These are phyloP conservation scores for Aspergillaceae sp. DNA, from an alignment of 2,329 filamentous ascomycete genomes.

Conservation along the genomic window DNA sequence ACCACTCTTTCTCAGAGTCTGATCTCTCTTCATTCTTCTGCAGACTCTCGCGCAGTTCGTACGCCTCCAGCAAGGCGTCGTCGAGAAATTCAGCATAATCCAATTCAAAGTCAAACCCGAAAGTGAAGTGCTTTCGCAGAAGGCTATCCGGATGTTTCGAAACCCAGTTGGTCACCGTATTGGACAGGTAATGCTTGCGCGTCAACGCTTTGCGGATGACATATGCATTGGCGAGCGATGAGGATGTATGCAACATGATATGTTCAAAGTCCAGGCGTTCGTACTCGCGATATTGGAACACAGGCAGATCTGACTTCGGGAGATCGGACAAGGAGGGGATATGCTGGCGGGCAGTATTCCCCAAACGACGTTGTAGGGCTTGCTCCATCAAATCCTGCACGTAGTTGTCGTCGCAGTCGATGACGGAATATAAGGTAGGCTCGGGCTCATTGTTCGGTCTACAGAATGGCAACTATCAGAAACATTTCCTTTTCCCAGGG, in stretches of 20 bases:
- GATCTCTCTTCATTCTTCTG: constrained; percentile 60
- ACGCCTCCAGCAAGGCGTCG: constrained; percentile 82
- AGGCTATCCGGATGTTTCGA: constrained; percentile 69
- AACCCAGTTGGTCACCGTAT: constrained; percentile 75
- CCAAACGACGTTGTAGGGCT: constrained; percentile 58
- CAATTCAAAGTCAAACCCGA: constrained; percentile 78
- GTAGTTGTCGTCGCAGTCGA: constrained; percentile 81
- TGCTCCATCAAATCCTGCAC: constrained; percentile 76
- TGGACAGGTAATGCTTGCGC: constrained; percentile 84
- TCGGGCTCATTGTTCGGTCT: constrained; percentile 30
- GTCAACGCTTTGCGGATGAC: constrained; percentile 94
- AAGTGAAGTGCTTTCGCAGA: constrained; percentile 63
- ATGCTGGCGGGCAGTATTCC: constrained; percentile 46
- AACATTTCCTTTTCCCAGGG: constrained; percentile 8
- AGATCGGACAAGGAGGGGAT: constrained; percentile 45
- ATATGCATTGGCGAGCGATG: constrained; percentile 74
- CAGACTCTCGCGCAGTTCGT: constrained; percentile 73
- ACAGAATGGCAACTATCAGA: constrained; percentile 29
- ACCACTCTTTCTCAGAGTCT: constrained; percentile 65
- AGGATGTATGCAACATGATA: constrained; percentile 52
- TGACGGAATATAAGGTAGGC: constrained; percentile 55
- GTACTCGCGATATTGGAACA: constrained; percentile 78
- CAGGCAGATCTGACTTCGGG: constrained; percentile 36
- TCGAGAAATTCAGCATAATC: constrained; percentile 97
- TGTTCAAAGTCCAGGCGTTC: constrained; percentile 80